Evolutionary conservation across 2,329 filamentous ascomycete species (phyloP).

Genomic region (Pleurostoma richardsiae): DNA sequence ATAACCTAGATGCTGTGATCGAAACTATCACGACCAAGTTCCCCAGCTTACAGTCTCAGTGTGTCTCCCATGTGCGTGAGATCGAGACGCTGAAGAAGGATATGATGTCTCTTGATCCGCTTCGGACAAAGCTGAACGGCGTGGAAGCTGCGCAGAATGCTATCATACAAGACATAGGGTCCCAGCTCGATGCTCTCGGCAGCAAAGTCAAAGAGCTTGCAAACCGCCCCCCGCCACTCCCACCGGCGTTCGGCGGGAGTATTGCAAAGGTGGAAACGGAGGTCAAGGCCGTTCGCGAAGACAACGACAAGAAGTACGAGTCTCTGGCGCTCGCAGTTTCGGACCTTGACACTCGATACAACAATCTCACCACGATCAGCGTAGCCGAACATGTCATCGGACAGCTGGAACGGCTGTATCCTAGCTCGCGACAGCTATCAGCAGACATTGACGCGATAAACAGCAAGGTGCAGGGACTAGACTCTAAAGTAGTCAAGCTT

Average conservation of each 20-base stretch:
- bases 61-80: background rate
- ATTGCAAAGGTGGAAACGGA: background rate
- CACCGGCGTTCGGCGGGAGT: too few species aligned
- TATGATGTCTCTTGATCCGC: background rate
- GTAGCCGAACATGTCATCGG: conserved; percentile 34
- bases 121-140: background rate
- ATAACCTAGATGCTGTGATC: background rate
- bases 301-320: conserved; percentile 19
- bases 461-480: too few species aligned
- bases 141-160: background rate
- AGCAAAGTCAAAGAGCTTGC: background rate
- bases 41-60: background rate
- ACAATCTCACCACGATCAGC: conserved; percentile 38
- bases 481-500: too few species aligned
- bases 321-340: conserved; percentile 28
- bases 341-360: conserved; percentile 40
- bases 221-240: background rate
- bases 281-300: conserved; percentile 12
- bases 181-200: background rate
- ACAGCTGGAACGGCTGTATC: conserved; percentile 25
- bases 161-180: background rate
- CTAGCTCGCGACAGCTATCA: conserved; percentile 9
- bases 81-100: background rate
- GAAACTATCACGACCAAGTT: background rate
- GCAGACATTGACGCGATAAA: conserved; percentile 4